A percentile compares a stretch with the other conserved stretches of the same genome.
These are phyloP conservation scores for Kondoa subrosea DNA, from an alignment of 768 basidiomycete species.

Conservation along the genomic window DNA sequence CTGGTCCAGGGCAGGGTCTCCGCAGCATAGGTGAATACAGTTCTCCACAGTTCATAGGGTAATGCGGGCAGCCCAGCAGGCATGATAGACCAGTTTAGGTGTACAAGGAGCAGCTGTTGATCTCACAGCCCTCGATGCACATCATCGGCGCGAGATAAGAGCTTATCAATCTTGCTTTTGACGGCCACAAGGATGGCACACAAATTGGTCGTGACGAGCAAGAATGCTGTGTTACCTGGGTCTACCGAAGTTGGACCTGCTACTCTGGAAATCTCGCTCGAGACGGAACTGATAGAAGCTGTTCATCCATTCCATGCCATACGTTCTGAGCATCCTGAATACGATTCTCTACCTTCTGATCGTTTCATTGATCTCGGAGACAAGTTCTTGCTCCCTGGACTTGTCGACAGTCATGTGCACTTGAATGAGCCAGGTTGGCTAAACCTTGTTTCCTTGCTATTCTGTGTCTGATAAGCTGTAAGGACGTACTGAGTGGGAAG, in stretches of 20 bases:
- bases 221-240: slow-evolving; percentile 39
- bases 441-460: background rate
- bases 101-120: no score
- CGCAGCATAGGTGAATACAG: background rate
- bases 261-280: slow-evolving; percentile 46
- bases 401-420: slow-evolving; percentile 43
- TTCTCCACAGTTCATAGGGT: no score
- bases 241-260: slow-evolving; percentile 42
- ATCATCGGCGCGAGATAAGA: no score
- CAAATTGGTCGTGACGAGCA: slow-evolving; percentile 2
- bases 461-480: background rate
- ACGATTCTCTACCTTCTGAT: slow-evolving; percentile 42
- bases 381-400: slow-evolving; percentile 47
- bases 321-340: slow-evolving; percentile 31
- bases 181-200: no score
- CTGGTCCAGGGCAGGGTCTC: background rate
- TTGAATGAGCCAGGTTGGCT: slow-evolving; percentile 22
- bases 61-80: no score
- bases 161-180: no score
- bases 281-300: slow-evolving; percentile 33
- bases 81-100: no score
- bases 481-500: slow-evolving; percentile 27
- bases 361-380: slow-evolving; percentile 34
- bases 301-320: slow-evolving; percentile 30
- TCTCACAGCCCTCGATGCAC: no score